Conservation (phyloP, 169 alveolate species). For the Neospora caninum region DNA sequence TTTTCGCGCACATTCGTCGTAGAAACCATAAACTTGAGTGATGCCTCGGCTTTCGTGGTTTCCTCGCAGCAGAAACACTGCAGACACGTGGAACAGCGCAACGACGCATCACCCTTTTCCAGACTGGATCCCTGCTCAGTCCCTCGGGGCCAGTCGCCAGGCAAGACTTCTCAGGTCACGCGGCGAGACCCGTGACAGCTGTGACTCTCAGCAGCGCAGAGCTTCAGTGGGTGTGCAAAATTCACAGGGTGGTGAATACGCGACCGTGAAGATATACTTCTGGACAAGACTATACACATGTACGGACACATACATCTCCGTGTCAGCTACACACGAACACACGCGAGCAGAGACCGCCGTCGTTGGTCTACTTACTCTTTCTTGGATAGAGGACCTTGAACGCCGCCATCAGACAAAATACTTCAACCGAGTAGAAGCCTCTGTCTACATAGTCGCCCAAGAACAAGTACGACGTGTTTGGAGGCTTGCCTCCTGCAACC, state of each 20-base stretch:
- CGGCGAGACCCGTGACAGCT: too few species aligned
- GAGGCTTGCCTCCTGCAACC: conserved; percentile 77
- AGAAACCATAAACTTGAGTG: conserved; percentile 99
- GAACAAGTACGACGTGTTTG: conserved; percentile 96
- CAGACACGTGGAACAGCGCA: not conserved
- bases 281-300: too few species aligned
- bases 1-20: conserved; percentile 99
- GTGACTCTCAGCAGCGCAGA: too few species aligned
- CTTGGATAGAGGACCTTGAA: conserved; percentile 42
- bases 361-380: conserved; percentile 9
- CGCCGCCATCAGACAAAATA: conserved; percentile 92
- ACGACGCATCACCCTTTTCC: not conserved
- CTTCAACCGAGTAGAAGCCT: conserved; percentile 98
- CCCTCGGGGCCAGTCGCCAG: too few species aligned
- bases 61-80: conserved; percentile 94
- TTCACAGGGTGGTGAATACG: too few species aligned
- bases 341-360: too few species aligned
- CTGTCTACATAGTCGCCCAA: conserved; percentile 99
- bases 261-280: too few species aligned
- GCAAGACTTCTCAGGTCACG: too few species aligned
- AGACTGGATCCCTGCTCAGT: too few species aligned
- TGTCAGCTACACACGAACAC: too few species aligned
- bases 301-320: too few species aligned
- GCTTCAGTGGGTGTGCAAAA: too few species aligned
- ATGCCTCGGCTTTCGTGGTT: conserved; percentile 98